These are phyloP conservation scores for Lagenidium giganteum DNA, from an alignment of 352 stramenopile species.

Conservation along the genomic window DNA sequence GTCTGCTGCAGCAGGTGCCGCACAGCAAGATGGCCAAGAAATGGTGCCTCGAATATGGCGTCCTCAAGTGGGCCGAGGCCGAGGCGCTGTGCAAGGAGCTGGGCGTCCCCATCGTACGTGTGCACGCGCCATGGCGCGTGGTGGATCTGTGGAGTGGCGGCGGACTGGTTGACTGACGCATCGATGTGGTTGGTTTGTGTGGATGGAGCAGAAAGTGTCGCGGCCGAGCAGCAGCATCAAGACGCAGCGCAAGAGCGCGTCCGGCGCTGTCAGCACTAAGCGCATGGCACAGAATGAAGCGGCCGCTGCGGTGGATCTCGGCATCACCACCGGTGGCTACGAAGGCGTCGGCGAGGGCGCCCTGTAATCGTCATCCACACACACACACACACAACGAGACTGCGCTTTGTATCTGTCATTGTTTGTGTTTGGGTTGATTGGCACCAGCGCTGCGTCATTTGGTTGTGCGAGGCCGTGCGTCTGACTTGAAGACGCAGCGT, in stretches of 20 bases:
- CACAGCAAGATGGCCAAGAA: conserved; percentile 76
- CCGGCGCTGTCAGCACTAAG: too few species aligned
- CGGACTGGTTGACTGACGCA: conserved; percentile 8
- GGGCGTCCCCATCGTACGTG: conserved; percentile 36
- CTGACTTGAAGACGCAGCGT: too few species aligned
- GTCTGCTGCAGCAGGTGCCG: conserved; percentile 61
- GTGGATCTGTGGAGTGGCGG: neutral
- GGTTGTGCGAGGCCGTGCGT: too few species aligned
- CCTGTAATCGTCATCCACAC: conserved; percentile 33
- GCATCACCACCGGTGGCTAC: conserved; percentile 35
- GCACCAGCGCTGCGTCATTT: too few species aligned
- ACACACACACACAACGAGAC: too few species aligned
- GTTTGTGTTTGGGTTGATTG: too few species aligned
- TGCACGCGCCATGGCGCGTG: neutral
- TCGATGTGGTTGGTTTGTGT: too few species aligned
- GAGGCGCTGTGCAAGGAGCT: conserved; percentile 59
- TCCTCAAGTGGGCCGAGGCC: conserved; percentile 69
- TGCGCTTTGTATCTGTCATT: too few species aligned
- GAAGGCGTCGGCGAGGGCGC: conserved; percentile 62
- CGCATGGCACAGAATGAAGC: too few species aligned
- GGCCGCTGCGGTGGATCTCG: conserved; percentile 44
- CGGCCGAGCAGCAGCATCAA: conserved; percentile 27
- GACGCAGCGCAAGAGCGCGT: too few species aligned
- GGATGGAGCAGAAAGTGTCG: conserved; percentile 62
- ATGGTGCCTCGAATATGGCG: conserved; percentile 79